Percentiles rank a stretch among this genome's conserved stretches.
Conservation (phyloP, 108 stramenopile genomes). For the Pseudonitzschia pungens region DNA sequence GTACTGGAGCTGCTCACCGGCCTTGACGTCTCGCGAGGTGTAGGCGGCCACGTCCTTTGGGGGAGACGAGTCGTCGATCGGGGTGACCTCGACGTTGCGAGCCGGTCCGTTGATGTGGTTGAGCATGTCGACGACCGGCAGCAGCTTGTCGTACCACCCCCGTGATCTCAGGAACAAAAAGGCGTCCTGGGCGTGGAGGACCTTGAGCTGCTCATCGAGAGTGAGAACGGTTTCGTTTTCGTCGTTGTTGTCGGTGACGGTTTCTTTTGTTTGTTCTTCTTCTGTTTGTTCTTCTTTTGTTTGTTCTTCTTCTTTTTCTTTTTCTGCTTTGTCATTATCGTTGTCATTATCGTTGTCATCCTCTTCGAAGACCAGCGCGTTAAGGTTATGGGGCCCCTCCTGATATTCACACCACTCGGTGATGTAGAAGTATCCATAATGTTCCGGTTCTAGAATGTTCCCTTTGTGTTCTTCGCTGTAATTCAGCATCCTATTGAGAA, state of each 20-base stretch:
- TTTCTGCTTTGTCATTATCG: too few species aligned
- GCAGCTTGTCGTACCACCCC: constrained; percentile 57
- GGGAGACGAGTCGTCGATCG: not conserved
- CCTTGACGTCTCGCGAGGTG: not conserved
- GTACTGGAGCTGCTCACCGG: constrained; percentile 15
- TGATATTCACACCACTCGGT: not conserved
- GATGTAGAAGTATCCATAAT: not conserved
- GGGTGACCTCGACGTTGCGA: constrained; percentile 27
- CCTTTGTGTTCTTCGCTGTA: not conserved
- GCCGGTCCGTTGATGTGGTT: constrained; percentile 51
- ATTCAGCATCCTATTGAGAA: not conserved
- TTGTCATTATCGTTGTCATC: too few species aligned
- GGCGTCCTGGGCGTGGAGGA: constrained; percentile 29
- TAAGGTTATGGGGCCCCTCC: too few species aligned
- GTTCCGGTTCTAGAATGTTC: not conserved
- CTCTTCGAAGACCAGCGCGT: not conserved
- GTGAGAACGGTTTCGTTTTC: not conserved
- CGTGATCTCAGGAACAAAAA: constrained; percentile 47
- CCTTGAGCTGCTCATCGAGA: not conserved
- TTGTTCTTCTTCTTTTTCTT: too few species aligned
- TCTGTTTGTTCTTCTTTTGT: too few species aligned
- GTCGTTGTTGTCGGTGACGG: not conserved
- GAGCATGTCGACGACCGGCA: constrained; percentile 65
- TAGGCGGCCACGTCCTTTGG: constrained; percentile 42
- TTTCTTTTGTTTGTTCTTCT: too few species aligned